phyloP scores from a whole-genome alignment of 2,329 filamentous ascomycete genomes.

The Plectosphaerella sp. region DNA sequence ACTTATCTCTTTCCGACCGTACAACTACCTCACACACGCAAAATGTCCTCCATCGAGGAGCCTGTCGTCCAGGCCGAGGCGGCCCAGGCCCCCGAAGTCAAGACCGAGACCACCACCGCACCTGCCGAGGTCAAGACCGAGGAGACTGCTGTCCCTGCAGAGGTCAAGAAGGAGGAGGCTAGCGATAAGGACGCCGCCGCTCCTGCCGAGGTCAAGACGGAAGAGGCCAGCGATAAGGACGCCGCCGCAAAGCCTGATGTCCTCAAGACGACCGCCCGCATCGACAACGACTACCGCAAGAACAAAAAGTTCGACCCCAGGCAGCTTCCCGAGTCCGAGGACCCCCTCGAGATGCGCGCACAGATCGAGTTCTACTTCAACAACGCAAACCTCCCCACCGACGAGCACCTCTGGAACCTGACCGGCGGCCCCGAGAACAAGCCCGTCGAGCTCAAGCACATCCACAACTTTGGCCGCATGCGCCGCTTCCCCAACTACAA shows the following conservation, averaged over 20 bases:
- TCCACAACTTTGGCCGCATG: conserved; percentile 94
- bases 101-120: conserved; percentile 8
- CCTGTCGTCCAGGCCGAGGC: conserved; percentile 17
- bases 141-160: conserved; percentile 17
- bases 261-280: conserved; percentile 39
- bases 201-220: conserved; percentile 4
- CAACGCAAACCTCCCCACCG: conserved; percentile 81
- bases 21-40: no score
- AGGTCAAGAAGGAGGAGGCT: conserved; percentile 17
- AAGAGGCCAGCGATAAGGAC: conserved; percentile 1
- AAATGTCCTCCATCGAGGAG: conserved; percentile 10
- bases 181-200: conserved; percentile 6
- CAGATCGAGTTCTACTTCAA: conserved; percentile 97
- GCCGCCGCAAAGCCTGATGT: conserved; percentile 21
- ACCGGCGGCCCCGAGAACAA: conserved; percentile 78
- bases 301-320: conserved; percentile 71
- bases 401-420: conserved; percentile 79
- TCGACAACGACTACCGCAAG: conserved; percentile 37
- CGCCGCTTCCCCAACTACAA: conserved; percentile 85
- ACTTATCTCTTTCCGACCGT: no score
- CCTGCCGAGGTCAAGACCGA: conserved; percentile 16
- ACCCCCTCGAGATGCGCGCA: conserved; percentile 76
- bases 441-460: conserved; percentile 70
- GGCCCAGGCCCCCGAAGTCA: conserved; percentile 10
- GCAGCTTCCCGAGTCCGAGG: conserved; percentile 63